Conservation (phyloP, 2,329 filamentous ascomycete species). For the Triangularia verruculosa region DNA sequence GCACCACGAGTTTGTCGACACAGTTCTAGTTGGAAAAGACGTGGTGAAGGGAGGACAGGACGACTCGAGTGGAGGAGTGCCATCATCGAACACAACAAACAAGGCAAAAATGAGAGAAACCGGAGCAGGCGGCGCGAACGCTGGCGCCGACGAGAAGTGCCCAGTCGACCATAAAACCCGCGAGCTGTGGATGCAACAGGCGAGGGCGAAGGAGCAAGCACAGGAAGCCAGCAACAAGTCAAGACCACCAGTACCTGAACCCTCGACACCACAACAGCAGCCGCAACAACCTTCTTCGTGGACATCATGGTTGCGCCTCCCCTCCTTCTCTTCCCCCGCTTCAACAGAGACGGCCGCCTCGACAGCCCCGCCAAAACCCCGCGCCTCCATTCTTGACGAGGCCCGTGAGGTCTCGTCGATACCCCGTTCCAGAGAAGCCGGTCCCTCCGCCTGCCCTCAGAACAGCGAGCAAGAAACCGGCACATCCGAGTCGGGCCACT, state of each 20-base stretch:
- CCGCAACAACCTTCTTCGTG: slow-evolving; percentile 24
- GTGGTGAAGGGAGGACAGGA: slow-evolving; percentile 1
- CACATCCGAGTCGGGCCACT: slow-evolving; percentile 70
- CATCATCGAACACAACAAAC: not conserved
- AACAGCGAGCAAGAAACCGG: slow-evolving; percentile 80
- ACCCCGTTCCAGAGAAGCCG: slow-evolving; percentile 54
- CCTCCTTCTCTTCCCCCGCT: slow-evolving; percentile 15
- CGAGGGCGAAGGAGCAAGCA: slow-evolving; percentile 56
- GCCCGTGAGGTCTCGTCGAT: slow-evolving; percentile 72
- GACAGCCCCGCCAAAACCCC: slow-evolving; percentile 15
- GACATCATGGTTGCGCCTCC: slow-evolving; percentile 25
- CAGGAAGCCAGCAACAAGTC: slow-evolving; percentile 27
- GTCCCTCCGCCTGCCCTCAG: slow-evolving; percentile 38
- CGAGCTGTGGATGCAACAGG: slow-evolving; percentile 78
- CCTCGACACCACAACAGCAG: slow-evolving; percentile 30
- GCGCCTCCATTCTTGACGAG: slow-evolving; percentile 46
- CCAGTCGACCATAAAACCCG: slow-evolving; percentile 90
- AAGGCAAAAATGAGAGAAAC: slow-evolving; percentile 15
- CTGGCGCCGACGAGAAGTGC: slow-evolving; percentile 50
- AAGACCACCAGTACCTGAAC: slow-evolving; percentile 3
- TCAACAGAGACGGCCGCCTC: slow-evolving; percentile 22
- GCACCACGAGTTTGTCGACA: slow-evolving; percentile 29
- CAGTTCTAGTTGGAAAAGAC: slow-evolving; percentile 25
- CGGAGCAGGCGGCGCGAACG: slow-evolving; percentile 17
- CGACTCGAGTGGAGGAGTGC: not conserved